These are phyloP conservation scores for Viola odorata DNA, from an alignment of 345 rosid species.

Conservation along the genomic window DNA sequence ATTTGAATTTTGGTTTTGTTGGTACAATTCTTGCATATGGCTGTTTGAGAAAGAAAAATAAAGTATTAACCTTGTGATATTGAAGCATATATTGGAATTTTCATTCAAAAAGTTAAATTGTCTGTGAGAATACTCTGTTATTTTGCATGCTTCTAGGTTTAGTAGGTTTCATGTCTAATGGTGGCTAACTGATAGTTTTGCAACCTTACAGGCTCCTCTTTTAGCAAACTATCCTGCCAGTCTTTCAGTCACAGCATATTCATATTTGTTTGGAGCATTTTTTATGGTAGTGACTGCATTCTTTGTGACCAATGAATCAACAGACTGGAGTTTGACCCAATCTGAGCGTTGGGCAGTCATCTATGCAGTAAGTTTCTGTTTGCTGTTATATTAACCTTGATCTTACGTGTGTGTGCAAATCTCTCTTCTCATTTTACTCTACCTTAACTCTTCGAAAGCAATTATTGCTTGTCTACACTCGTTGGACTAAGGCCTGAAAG, in stretches of 20 bases:
- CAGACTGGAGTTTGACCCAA: constrained; percentile 72
- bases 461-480: no score
- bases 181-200: constrained; percentile 11
- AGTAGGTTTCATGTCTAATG: constrained; percentile 1
- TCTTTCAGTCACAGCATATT: constrained; percentile 73
- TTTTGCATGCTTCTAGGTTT: background rate
- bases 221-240: constrained; percentile 76
- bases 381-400: constrained; percentile 7
- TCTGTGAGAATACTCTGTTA: no score
- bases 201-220: constrained; percentile 64
- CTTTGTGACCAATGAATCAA: constrained; percentile 57
- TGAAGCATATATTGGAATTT: no score
- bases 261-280: constrained; percentile 74
- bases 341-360: constrained; percentile 77
- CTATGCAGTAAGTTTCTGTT: constrained; percentile 71
- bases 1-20: background rate
- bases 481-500: no score
- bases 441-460: no score
- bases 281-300: constrained; percentile 67
- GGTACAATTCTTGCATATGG: background rate
- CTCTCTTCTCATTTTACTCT: background rate
- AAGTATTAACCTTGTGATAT: no score
- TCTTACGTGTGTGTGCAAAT: background rate
- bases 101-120: background rate
- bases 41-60: background rate